phyloP scores from a whole-genome alignment of 352 stramenopile genomes.

The Ophiocytium majus region DNA sequence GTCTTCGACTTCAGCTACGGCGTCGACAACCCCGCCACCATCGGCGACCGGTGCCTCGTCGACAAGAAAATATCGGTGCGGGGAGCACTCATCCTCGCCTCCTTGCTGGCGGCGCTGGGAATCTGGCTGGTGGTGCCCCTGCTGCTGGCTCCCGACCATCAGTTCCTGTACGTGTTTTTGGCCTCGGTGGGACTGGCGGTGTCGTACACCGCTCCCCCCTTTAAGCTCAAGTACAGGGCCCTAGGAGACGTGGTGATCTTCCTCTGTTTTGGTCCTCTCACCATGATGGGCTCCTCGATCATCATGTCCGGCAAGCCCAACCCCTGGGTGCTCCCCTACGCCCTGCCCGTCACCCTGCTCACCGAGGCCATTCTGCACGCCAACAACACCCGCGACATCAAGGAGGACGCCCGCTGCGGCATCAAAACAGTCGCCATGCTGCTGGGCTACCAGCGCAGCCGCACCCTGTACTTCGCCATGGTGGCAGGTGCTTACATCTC shows the following conservation, averaged over 20 bases:
- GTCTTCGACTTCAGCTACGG: conserved; percentile 37
- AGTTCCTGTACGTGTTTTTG: conserved; percentile 16
- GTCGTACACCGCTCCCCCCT: conserved; percentile 45
- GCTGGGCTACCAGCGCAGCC: conserved; percentile 38
- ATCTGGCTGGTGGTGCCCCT: conserved; percentile 27
- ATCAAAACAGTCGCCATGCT: conserved; percentile 50
- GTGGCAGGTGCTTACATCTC: conserved; percentile 28
- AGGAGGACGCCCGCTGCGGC: conserved; percentile 34
- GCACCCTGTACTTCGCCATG: conserved; percentile 38
- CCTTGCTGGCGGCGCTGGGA: conserved; percentile 12
- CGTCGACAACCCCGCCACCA: conserved; percentile 42
- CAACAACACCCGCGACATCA: conserved; percentile 59
- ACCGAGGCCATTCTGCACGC: conserved; percentile 60
- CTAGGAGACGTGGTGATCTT: conserved; percentile 55
- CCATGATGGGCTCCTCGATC: conserved; percentile 41
- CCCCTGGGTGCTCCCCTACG: conserved; percentile 48
- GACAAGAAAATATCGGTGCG: conserved; percentile 25
- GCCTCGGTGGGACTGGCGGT: conserved; percentile 27
- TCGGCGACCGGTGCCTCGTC: conserved; percentile 45
- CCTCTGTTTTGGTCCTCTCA: conserved; percentile 46
- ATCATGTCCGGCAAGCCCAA: conserved; percentile 34
- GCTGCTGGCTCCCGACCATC: neutral
- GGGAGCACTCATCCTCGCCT: conserved; percentile 27
- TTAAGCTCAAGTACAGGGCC: conserved; percentile 51
- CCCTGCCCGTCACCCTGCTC: conserved; percentile 51